Evolutionary conservation across 805 yeast genomes (phyloP).

Genomic region (Zygosaccharomyces gambellarensis): DNA sequence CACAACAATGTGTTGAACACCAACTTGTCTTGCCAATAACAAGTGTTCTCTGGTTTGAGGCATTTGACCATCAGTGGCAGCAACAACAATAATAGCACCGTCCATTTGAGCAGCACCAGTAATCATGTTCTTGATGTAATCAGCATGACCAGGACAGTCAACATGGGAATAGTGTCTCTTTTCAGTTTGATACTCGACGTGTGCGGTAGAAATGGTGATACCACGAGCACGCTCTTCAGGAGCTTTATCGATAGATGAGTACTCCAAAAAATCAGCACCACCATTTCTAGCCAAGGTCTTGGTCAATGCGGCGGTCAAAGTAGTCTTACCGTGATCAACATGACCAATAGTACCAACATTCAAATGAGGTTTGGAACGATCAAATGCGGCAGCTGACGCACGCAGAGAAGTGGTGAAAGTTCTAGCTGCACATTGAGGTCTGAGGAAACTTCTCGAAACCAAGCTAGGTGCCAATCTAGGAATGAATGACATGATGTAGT

Average conservation of each 20-base stretch:
- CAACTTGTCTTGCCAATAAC: constrained; percentile 97
- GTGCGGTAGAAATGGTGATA: constrained; percentile 96
- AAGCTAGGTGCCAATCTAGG: constrained; percentile 19
- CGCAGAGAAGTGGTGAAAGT: constrained; percentile 24
- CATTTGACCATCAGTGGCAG: constrained; percentile 99
- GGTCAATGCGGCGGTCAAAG: constrained; percentile 97
- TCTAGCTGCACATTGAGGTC: constrained; percentile 7
- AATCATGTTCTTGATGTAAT: constrained; percentile 97
- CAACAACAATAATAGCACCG: constrained; percentile 98
- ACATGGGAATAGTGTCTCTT: constrained; percentile 97
- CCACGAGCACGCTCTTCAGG: constrained; percentile 99
- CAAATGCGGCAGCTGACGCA: constrained; percentile 65
- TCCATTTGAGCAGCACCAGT: constrained; percentile 99
- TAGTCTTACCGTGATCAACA: constrained; percentile 98
- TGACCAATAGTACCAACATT: constrained; percentile 98
- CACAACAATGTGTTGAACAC: constrained; percentile 95
- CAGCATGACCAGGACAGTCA: constrained; percentile 98
- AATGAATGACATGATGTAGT: constrained; percentile 16
- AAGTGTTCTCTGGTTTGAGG: constrained; percentile 99
- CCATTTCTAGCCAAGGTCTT: constrained; percentile 82
- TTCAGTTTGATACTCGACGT: constrained; percentile 92
- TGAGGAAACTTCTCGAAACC: constrained; percentile 16
- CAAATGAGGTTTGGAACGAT: constrained; percentile 94
- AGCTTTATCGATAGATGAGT: constrained; percentile 89
- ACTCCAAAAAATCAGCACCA: constrained; percentile 92